Base-by-base conservation (phyloP, 352 stramenopile species). In the Aphanomyces astaci region DNA sequence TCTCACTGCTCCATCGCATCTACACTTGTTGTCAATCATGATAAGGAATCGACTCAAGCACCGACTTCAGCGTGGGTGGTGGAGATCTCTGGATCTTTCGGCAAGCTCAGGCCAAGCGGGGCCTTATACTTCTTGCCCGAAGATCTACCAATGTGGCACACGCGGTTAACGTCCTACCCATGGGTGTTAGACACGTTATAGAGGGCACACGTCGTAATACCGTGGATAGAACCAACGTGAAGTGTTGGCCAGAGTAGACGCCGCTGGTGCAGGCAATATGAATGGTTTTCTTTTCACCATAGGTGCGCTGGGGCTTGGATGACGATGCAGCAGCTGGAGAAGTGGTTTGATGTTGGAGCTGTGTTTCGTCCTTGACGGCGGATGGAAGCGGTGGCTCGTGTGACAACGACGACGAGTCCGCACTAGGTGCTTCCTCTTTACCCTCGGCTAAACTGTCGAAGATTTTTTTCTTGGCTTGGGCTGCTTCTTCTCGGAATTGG, bases 21-120 rank as follows among this genome's bases (percentile, higher is more conserved):
- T 64, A 24, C 11, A 57, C 15, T 32, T 13, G 3, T 19, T 60
- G 31, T 28, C 4, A 33, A 72, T 7, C 10, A 17, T 24, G 7
- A 63, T 25, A 13, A 15, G 9, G 27, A 27, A 70, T 27, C 1
- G 2, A 39, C 25, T 10, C 32, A 17, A 55, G 31, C 17, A 4
- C 48, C 3, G 55, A 90, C 82, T 80, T 94, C 76, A 31, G 73
- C 84, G 52, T 94, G 86, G 1, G 82, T 88, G n/a, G 86, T 94
- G 32, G 86, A 94, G 1, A 94, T 66, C 59, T 94, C 84, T 2
- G 73, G 78, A 70, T 94, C 86, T 57, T 92, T 92, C 0, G 81
- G 79, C 43, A 94, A 70, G 48, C 84, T 93, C 53, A 94, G 63
- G 5, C 86, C 86, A 53, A 82, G 75, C 32, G 86, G 84, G 15